A percentile compares a stretch with the other conserved stretches of the same genome.
These are phyloP conservation scores for Ogataea neopini DNA, from an alignment of 805 yeast genomes.

Conservation along the genomic window DNA sequence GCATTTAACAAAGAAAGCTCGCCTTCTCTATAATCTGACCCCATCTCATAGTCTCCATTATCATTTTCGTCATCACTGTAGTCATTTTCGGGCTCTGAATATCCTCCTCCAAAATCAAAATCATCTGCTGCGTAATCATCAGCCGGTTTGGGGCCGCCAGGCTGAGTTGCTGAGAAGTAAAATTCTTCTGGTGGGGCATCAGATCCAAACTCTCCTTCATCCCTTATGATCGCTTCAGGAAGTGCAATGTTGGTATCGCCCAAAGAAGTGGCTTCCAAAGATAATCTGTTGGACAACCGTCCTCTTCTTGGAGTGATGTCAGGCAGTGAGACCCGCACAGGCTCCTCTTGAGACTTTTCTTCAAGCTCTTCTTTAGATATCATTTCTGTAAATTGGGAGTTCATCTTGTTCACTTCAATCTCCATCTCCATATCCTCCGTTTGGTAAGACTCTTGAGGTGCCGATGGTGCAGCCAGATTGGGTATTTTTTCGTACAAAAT, in stretches of 20 bases:
- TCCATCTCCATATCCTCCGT: neutral
- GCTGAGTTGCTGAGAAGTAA: constrained; percentile 7
- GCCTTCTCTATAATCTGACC: constrained; percentile 4
- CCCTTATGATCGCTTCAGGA: constrained; percentile 36
- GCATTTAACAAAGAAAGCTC: constrained; percentile 23
- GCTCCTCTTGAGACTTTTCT: too few relatives aligned
- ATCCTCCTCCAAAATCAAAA: constrained; percentile 10
- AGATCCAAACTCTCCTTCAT: constrained; percentile 30
- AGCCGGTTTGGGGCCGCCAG: constrained; percentile 5
- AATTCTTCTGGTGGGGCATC: constrained; percentile 20
- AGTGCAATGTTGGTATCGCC: constrained; percentile 36
- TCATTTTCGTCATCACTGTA: constrained; percentile 16
- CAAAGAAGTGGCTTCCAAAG: constrained; percentile 27
- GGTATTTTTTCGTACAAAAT: constrained; percentile 17
- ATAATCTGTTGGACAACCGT: constrained; percentile 27
- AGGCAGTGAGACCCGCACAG: constrained; percentile 2
- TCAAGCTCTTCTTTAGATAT: too few relatives aligned
- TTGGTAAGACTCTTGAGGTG: constrained; percentile 1
- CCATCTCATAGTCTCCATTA: constrained; percentile 6
- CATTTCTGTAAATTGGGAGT: too few relatives aligned
- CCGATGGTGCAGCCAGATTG: constrained; percentile 2
- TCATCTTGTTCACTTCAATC: neutral
- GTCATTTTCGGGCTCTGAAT: constrained; percentile 17
- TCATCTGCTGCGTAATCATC: constrained; percentile 11
- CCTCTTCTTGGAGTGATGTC: constrained; percentile 26